phyloP scores from a whole-genome alignment of 345 rosid genomes.

The Nephelium lappaceum region DNA sequence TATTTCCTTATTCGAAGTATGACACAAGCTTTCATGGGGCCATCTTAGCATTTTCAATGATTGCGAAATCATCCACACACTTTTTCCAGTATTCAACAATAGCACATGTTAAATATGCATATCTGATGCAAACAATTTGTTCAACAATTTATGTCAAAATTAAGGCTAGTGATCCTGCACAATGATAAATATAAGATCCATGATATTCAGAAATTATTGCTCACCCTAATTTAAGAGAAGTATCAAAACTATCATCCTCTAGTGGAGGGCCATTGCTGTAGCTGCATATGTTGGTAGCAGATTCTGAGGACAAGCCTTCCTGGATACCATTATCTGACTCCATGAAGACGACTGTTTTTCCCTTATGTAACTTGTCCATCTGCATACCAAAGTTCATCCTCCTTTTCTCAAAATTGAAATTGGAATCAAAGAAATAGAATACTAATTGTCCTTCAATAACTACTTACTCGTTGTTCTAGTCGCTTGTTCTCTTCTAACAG shows the following conservation, averaged over 20 bases:
- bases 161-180: too few species aligned
- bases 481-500: constrained; percentile 59
- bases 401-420: not conserved
- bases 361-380: constrained; percentile 38
- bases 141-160: too few species aligned
- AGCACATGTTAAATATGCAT: too few species aligned
- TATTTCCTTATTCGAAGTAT: too few species aligned
- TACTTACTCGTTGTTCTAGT: constrained; percentile 49
- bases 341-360: constrained; percentile 25
- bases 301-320: constrained; percentile 66
- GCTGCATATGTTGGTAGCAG: constrained; percentile 57
- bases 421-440: not conserved
- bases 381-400: constrained; percentile 19
- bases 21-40: too few species aligned
- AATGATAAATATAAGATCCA: too few species aligned
- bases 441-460: not conserved
- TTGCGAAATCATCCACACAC: too few species aligned
- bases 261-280: constrained; percentile 58
- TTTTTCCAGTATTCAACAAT: too few species aligned
- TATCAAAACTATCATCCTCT: constrained; percentile 60
- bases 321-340: constrained; percentile 38
- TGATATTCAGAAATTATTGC: not conserved
- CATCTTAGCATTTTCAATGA: too few species aligned
- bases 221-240: constrained; percentile 60
- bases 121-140: too few species aligned